phyloP scores from a whole-genome alignment of 2,329 filamentous ascomycete species.

The Sordariomycetes sp. region DNA sequence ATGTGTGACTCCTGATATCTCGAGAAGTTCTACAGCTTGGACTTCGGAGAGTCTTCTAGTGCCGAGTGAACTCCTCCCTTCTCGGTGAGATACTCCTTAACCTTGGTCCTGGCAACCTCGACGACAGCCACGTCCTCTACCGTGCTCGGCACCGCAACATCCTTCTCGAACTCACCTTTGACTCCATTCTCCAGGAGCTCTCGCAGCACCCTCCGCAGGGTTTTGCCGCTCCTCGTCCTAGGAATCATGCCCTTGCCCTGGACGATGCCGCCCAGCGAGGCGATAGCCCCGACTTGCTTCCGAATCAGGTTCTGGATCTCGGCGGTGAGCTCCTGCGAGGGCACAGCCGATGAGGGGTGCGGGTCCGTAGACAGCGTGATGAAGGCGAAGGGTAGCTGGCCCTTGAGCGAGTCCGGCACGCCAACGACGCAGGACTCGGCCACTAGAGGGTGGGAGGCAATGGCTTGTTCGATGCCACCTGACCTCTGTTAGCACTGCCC shows the following conservation, averaged over 20 bases:
- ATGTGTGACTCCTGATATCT: no score
- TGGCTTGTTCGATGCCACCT: conserved; percentile 86
- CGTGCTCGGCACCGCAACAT: conserved; percentile 70
- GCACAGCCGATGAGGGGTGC: conserved; percentile 41
- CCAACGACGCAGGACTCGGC: conserved; percentile 81
- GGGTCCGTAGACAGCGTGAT: conserved; percentile 44
- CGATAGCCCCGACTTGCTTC: conserved; percentile 78
- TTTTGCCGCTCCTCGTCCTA: conserved; percentile 89
- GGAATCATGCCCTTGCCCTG: conserved; percentile 82
- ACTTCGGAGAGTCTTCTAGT: conserved; percentile 39
- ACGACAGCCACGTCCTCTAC: conserved; percentile 75
- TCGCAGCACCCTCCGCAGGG: conserved; percentile 68
- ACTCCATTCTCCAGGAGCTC: conserved; percentile 79
- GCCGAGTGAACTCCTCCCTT: conserved; percentile 31
- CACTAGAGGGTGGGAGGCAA: conserved; percentile 69
- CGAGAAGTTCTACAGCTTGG: conserved; percentile 49
- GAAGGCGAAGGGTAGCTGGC: conserved; percentile 87
- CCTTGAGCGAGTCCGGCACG: conserved; percentile 79
- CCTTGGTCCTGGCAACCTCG: conserved; percentile 59
- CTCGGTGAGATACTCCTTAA: conserved; percentile 66
- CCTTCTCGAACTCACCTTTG: conserved; percentile 61
- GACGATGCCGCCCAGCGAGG: conserved; percentile 75
- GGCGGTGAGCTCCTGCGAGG: conserved; percentile 29
- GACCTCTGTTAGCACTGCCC: conserved; percentile 7
- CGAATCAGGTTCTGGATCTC: conserved; percentile 69